These are phyloP conservation scores for Aspergillus affinis DNA, from an alignment of 495 filamentous ascomycete species.

Conservation along the genomic window DNA sequence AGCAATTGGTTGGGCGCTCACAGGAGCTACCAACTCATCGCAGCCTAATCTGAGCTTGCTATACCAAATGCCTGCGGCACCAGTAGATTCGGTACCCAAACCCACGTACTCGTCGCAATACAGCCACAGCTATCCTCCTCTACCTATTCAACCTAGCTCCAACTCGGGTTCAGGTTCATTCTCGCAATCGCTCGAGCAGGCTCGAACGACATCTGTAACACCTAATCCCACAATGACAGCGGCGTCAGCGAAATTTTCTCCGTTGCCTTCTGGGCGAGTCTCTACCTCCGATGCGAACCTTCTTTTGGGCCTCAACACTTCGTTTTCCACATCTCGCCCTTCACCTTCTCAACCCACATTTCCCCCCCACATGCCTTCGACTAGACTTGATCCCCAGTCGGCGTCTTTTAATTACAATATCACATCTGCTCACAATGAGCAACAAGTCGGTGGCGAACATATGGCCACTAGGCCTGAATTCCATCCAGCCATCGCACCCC, in stretches of 20 bases:
- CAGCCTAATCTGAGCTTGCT: constrained; percentile 74
- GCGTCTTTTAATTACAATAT: constrained; percentile 28
- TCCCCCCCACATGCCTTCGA: constrained; percentile 47
- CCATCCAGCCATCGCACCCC: constrained; percentile 37
- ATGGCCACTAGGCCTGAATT: constrained; percentile 35
- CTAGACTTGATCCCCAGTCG: constrained; percentile 22
- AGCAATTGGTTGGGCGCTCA: constrained; percentile 76
- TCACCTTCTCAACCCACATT: constrained; percentile 43
- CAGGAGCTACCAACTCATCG: constrained; percentile 78
- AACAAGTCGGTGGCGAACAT: constrained; percentile 36
- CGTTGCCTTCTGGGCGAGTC: constrained; percentile 17
- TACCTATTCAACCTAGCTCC: constrained; percentile 24
- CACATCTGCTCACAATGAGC: constrained; percentile 33
- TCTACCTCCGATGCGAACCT: constrained; percentile 30
- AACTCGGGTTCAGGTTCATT: constrained; percentile 24
- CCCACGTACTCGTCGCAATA: constrained; percentile 34
- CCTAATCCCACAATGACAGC: constrained; percentile 20
- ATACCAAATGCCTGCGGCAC: constrained; percentile 55
- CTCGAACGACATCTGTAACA: constrained; percentile 18
- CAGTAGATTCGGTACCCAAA: constrained; percentile 18
- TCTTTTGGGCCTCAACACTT: constrained; percentile 30
- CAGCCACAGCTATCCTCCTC: constrained; percentile 33
- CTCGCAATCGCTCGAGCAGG: constrained; percentile 20
- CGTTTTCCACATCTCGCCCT: constrained; percentile 28
- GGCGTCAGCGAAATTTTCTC: constrained; percentile 22